Evolutionary conservation across 2,329 filamentous ascomycete genomes (phyloP).

Genomic region (Xylariales sp.): DNA sequence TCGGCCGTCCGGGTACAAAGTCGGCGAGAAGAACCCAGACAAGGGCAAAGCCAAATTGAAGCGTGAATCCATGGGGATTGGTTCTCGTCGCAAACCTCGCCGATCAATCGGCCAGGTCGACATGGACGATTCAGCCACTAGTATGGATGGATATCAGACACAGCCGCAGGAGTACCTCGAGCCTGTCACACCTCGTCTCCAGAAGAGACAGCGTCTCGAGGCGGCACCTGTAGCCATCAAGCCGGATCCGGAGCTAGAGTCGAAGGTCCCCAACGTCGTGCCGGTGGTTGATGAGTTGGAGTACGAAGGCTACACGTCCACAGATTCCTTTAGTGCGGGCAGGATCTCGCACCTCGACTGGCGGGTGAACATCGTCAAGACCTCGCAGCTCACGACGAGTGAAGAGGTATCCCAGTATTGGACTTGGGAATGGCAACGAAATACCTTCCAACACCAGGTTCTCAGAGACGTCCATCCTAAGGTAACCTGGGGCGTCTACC

Average conservation of each 20-base stretch:
- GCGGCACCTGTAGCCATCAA: constrained; percentile 4
- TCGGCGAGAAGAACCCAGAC: constrained; percentile 34
- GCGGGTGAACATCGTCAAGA: constrained; percentile 49
- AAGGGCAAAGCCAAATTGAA: constrained; percentile 25
- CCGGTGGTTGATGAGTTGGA: constrained; percentile 34
- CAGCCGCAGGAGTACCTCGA: constrained; percentile 20
- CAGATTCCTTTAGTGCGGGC: constrained; percentile 45
- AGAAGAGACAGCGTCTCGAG: constrained; percentile 27
- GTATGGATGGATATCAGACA: constrained; percentile 12
- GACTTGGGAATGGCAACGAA: constrained; percentile 40
- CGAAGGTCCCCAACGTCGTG: constrained; percentile 3
- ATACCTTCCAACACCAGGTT: constrained; percentile 49
- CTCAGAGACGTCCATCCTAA: constrained; percentile 38
- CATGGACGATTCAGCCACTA: constrained; percentile 17
- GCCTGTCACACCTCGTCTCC: constrained; percentile 22
- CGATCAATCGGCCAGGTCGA: constrained; percentile 27
- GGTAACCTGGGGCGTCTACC: constrained; percentile 44
- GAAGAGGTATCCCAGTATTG: constrained; percentile 49
- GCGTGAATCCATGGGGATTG: constrained; percentile 17
- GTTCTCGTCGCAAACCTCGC: constrained; percentile 20
- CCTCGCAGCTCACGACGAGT: constrained; percentile 40
- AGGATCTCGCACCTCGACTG: constrained; percentile 43
- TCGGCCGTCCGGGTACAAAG: constrained; percentile 39
- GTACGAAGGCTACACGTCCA: constrained; percentile 44
- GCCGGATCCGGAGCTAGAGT: not conserved